phyloP scores from a whole-genome alignment of 2,329 filamentous ascomycete species.

The Huntiella moniliformis region DNA sequence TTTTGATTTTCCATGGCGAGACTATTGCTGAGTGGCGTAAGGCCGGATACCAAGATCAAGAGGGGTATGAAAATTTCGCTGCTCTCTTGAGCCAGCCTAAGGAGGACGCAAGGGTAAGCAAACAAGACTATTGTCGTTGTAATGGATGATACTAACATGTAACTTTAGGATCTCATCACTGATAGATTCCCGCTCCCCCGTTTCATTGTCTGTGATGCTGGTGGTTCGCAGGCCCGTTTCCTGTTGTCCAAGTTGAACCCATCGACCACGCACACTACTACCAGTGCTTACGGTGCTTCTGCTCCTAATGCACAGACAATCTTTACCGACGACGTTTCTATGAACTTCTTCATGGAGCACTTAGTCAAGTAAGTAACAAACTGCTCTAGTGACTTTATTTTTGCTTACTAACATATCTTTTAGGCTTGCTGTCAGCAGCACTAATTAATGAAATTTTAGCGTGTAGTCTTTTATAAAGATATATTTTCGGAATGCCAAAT shows the following conservation, averaged over 20 bases:
- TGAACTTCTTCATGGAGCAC: constrained; percentile 99
- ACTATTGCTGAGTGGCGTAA: constrained; percentile 97
- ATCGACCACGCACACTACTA: constrained; percentile 77
- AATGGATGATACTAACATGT: constrained; percentile 13
- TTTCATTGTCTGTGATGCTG: constrained; percentile 98
- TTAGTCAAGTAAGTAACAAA: constrained; percentile 74
- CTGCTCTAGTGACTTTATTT: background rate
- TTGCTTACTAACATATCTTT: constrained; percentile 31
- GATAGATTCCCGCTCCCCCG: constrained; percentile 95
- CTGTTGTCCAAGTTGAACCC: constrained; percentile 92
- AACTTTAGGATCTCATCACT: constrained; percentile 70
- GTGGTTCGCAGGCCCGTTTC: constrained; percentile 93
- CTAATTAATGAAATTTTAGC: constrained; percentile 26
- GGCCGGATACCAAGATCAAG: constrained; percentile 91
- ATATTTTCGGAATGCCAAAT: no score
- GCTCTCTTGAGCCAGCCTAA: constrained; percentile 78
- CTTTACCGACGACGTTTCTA: constrained; percentile 93
- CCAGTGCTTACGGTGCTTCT: constrained; percentile 73
- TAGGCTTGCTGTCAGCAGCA: constrained; percentile 44
- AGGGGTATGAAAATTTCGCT: constrained; percentile 94
- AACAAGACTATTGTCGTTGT: background rate
- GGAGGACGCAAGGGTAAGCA: constrained; percentile 76
- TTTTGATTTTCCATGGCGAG: constrained; percentile 96
- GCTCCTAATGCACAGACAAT: constrained; percentile 86
- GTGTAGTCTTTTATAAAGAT: background rate